phyloP scores from a whole-genome alignment of 2,329 filamentous ascomycete genomes.

The Calonectria multiphialidica region DNA sequence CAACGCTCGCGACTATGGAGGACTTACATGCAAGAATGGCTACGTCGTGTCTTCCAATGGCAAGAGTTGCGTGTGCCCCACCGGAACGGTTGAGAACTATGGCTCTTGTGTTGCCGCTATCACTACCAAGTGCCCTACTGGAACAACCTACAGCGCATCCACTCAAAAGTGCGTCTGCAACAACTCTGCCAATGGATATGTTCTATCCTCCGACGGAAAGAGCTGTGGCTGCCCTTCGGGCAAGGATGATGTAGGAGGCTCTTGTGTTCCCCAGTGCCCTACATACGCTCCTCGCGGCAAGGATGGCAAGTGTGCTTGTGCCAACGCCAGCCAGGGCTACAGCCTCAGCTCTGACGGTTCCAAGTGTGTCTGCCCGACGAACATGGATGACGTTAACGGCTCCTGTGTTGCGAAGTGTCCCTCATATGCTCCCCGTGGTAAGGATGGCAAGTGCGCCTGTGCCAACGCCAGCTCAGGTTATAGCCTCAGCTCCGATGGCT shows the following conservation, averaged over 20 bases:
- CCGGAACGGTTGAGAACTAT: neutral
- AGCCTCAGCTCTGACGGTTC: neutral
- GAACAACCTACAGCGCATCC: neutral
- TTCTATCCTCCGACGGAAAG: neutral
- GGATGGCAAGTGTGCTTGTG: neutral
- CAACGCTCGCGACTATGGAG: neutral
- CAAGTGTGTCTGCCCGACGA: neutral
- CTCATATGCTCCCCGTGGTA: neutral
- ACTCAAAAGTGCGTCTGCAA: neutral
- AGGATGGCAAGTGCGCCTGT: neutral
- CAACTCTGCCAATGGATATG: neutral
- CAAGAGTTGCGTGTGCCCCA: neutral
- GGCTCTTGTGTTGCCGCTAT: neutral
- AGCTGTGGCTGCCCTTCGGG: neutral
- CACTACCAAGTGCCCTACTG: neutral
- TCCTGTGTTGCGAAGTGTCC: neutral
- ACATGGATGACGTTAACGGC: neutral
- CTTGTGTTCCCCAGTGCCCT: neutral
- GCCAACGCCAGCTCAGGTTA: neutral
- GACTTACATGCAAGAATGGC: neutral
- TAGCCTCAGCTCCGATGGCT: neutral
- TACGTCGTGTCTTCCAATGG: neutral
- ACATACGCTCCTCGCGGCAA: neutral
- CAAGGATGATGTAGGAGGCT: neutral
- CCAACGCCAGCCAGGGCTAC: neutral